A percentile compares a stretch with the other conserved stretches of the same genome.
Evolutionary conservation across 192 early-diverging fungal genomes (phyloP).

Genomic region (Glomus cerebriforme): DNA sequence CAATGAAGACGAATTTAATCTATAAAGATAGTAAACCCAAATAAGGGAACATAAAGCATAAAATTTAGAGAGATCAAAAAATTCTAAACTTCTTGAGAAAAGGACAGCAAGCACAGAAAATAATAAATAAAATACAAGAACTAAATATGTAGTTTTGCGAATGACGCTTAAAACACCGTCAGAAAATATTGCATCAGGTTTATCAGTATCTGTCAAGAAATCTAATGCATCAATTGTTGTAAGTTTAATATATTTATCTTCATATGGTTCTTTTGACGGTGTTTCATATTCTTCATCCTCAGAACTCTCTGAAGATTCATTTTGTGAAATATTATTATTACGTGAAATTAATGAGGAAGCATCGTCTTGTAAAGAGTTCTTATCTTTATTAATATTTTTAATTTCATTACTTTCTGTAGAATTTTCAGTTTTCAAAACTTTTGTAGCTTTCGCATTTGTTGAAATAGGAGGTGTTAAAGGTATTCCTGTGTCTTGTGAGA

Average conservation of each 20-base stretch:
- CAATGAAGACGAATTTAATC: not conserved
- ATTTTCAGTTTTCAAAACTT: too few species aligned
- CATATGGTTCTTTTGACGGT: constrained; percentile 11
- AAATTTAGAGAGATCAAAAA: not conserved
- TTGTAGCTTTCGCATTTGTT: too few species aligned
- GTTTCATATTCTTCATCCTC: constrained; percentile 14
- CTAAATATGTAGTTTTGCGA: not conserved
- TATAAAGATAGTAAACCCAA: not conserved
- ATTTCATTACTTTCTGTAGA: too few species aligned
- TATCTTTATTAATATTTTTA: too few species aligned
- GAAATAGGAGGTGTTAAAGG: too few species aligned
- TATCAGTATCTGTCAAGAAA: not conserved
- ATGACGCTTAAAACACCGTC: not conserved
- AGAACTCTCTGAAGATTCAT: not conserved
- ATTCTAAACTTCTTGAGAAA: not conserved
- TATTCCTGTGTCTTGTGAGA: too few species aligned
- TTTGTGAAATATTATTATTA: too few species aligned
- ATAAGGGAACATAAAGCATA: not conserved
- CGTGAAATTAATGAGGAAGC: too few species aligned
- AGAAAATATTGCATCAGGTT: not conserved
- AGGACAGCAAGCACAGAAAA: not conserved
- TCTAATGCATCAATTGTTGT: constrained; percentile 1
- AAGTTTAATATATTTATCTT: constrained; percentile 23
- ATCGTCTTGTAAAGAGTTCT: too few species aligned
- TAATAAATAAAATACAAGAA: not conserved